These are phyloP conservation scores for Rhizoclosmatium globosum DNA, from an alignment of 192 early-diverging fungal species.

Conservation along the genomic window DNA sequence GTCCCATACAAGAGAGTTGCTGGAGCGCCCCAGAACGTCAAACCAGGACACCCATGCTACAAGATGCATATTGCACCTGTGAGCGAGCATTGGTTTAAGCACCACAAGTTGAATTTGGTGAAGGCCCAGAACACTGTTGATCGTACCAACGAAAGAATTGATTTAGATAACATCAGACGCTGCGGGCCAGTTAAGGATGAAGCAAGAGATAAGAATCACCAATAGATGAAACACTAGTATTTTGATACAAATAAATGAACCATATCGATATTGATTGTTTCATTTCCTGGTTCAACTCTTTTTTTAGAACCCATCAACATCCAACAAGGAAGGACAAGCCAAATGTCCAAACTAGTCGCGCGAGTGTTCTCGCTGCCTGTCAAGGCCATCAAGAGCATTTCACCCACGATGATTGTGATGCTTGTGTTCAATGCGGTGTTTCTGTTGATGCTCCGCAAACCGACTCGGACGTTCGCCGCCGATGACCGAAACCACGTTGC, in stretches of 20 bases:
- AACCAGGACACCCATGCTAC: conserved; percentile 18
- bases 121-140: not conserved
- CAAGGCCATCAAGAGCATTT: not conserved
- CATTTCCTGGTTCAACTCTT: too few species aligned
- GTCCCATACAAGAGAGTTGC: not conserved
- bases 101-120: conserved; percentile 3
- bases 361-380: not conserved
- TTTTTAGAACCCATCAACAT: not conserved
- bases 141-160: not conserved
- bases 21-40: conserved; percentile 1
- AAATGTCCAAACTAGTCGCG: not conserved
- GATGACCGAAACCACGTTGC: not conserved
- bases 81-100: conserved; percentile 1
- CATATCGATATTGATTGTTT: too few species aligned
- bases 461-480: not conserved
- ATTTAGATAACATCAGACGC: not conserved
- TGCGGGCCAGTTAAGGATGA: not conserved
- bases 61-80: not conserved
- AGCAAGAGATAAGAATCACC: too few species aligned
- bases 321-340: not conserved
- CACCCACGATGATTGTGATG: not conserved
- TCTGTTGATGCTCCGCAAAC: not conserved
- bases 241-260: too few species aligned
- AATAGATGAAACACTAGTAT: too few species aligned
- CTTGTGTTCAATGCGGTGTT: not conserved